Percentiles rank a stretch among this genome's conserved stretches.
Conservation (phyloP, 352 stramenopile genomes). For the Blastocystis sp. region DNA sequence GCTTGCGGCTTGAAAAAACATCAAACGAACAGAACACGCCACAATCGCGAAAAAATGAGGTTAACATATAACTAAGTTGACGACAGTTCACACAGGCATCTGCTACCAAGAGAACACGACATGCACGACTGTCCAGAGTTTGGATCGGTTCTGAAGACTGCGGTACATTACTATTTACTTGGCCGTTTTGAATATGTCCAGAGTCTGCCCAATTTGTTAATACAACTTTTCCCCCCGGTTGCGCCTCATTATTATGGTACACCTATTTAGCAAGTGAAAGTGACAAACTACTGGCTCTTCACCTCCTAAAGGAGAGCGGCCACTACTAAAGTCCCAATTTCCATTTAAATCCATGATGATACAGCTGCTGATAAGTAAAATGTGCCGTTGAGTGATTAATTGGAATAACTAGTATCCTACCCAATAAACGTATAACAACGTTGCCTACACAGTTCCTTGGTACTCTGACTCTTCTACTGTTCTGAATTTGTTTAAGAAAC, state of each 20-base stretch:
- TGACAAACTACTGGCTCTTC: neutral
- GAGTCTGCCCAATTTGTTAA: neutral
- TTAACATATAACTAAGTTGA: neutral
- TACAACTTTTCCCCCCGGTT: neutral
- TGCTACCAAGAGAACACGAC: slow-evolving; percentile 7
- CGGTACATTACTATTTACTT: neutral
- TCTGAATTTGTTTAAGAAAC: neutral
- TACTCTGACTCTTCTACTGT: neutral
- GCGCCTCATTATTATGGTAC: neutral
- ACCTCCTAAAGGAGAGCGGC: neutral
- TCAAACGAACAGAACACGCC: slow-evolving; percentile 17
- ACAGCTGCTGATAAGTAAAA: neutral
- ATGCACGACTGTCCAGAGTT: neutral
- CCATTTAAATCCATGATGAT: neutral
- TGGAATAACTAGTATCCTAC: neutral
- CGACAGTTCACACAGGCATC: neutral
- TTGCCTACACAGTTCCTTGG: neutral
- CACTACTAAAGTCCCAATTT: neutral
- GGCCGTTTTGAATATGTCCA: neutral
- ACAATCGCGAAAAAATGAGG: slow-evolving; percentile 27
- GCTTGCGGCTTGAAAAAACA: neutral
- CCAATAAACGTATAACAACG: neutral
- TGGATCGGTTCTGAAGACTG: neutral
- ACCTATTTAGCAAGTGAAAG: neutral
- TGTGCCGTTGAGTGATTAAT: neutral